These are phyloP conservation scores for Apiospora kogelbergensis DNA, from an alignment of 2,329 filamentous ascomycete genomes.

Conservation along the genomic window DNA sequence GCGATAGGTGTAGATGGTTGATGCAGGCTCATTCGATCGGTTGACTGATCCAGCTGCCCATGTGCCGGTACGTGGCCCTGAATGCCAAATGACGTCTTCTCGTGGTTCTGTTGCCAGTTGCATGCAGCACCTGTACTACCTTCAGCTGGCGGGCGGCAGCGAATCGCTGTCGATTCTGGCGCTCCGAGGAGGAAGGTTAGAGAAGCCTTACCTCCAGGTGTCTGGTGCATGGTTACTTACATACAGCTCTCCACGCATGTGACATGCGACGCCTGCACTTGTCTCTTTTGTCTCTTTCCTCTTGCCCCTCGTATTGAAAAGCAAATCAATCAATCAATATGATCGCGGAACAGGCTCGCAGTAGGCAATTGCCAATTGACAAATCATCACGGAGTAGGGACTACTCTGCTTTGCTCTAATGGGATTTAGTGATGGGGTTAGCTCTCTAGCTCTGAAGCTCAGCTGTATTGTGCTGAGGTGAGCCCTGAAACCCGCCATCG, in stretches of 20 bases:
- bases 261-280: not conserved
- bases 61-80: not conserved
- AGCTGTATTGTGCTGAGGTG: not conserved
- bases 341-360: not conserved
- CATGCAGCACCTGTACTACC: not conserved
- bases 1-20: not conserved
- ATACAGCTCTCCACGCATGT: not conserved
- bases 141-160: not conserved
- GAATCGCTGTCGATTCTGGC: not conserved
- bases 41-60: not conserved
- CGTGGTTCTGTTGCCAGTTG: not conserved
- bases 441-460: not conserved
- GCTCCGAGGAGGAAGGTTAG: not conserved
- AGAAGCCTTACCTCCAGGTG: not conserved
- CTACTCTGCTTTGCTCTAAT: not conserved
- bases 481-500: not conserved
- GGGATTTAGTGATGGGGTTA: not conserved
- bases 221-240: not conserved
- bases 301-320: not conserved
- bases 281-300: not conserved
- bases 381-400: not conserved
- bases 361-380: not conserved
- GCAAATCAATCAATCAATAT: not conserved
- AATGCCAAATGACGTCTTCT: not conserved
- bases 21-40: not conserved